Percentiles rank a stretch among this genome's conserved stretches.
Conservation (phyloP, 2,329 filamentous ascomycete species). For the Colletotrichum musicola region DNA sequence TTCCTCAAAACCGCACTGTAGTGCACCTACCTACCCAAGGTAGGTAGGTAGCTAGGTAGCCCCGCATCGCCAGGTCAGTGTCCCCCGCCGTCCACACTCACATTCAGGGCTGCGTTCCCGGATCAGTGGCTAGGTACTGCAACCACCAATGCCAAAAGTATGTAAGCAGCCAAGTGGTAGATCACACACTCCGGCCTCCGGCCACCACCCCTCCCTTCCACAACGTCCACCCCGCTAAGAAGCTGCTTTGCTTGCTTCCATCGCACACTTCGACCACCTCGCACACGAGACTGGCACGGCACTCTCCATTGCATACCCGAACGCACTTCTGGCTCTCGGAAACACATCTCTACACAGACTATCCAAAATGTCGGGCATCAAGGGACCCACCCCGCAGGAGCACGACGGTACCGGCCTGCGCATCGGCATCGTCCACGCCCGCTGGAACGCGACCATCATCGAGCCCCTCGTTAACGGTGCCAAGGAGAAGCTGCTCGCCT, state of each 20-base stretch:
- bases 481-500: conserved; percentile 79
- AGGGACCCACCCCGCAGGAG: conserved; percentile 68
- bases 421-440: conserved; percentile 94
- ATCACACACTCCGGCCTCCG: neutral
- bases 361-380: conserved; percentile 60
- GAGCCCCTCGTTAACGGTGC: conserved; percentile 85
- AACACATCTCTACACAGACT: neutral
- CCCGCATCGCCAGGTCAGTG: conserved; percentile 34
- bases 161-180: conserved; percentile 12
- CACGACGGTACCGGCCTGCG: conserved; percentile 81
- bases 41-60: conserved; percentile 18
- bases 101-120: conserved; percentile 19
- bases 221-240: conserved; percentile 15
- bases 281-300: neutral
- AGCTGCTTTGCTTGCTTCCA: neutral
- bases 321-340: neutral
- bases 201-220: conserved; percentile 15
- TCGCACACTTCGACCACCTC: neutral
- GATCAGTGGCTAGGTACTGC: conserved; percentile 1
- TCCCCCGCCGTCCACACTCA: conserved; percentile 2
- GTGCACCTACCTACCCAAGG: too few relatives aligned
- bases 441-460: conserved; percentile 94
- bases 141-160: conserved; percentile 8
- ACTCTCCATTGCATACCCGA: neutral
- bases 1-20: too few relatives aligned